Evolutionary conservation across 768 basidiomycete genomes (phyloP).

Genomic region (Pleurotus platypus): DNA sequence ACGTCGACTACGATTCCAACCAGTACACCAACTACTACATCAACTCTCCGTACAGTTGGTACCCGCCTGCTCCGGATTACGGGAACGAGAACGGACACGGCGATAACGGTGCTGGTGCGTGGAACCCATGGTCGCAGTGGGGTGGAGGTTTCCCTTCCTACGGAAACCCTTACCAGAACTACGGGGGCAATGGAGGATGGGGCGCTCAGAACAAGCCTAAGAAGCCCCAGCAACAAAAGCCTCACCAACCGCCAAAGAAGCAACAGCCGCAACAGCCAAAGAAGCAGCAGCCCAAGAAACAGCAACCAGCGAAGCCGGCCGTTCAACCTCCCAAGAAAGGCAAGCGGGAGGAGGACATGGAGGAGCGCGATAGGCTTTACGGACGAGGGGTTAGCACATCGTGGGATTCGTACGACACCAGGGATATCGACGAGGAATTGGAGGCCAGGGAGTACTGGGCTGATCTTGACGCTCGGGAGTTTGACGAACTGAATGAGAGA

Average conservation of each 20-base stretch:
- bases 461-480: background rate
- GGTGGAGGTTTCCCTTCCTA: background rate
- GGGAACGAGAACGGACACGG: background rate
- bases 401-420: background rate
- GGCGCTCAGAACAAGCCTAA: background rate
- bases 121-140: background rate
- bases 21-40: background rate
- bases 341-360: conserved; percentile 4
- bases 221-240: background rate
- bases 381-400: background rate
- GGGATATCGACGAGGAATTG: conserved; percentile 4
- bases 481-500: background rate
- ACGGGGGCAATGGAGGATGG: background rate
- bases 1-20: conserved; percentile 3
- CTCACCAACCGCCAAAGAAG: background rate
- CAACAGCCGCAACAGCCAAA: background rate
- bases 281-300: background rate
- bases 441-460: background rate
- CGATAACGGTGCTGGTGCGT: background rate
- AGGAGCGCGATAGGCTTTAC: background rate
- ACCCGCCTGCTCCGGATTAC: background rate
- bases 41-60: background rate
- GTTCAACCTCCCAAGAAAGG: background rate
- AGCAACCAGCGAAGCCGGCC: background rate
- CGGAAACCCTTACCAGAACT: no score